Percentiles rank a stretch among this genome's conserved stretches.
These are phyloP conservation scores for Pseudonitzschia multiseries DNA, from an alignment of 108 stramenopile genomes.

Conservation along the genomic window DNA sequence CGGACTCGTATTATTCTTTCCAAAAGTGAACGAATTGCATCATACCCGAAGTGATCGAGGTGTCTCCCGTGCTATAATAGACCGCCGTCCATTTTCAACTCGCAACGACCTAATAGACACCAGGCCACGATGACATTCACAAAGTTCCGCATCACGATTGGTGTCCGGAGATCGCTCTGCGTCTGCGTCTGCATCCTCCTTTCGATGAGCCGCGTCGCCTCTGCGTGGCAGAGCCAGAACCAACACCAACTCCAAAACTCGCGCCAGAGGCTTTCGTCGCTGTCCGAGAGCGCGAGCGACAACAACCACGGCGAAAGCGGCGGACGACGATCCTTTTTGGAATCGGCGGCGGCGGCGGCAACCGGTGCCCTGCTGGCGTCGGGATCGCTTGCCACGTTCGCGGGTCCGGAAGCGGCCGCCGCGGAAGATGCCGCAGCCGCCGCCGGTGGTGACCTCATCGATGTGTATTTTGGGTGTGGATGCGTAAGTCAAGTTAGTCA, in stretches of 20 bases:
- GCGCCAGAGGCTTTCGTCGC: not conserved
- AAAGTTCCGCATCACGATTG: too few relatives aligned
- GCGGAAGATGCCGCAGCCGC: not conserved
- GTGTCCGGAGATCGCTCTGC: not conserved
- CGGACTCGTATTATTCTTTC: too few relatives aligned
- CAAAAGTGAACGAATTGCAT: too few relatives aligned
- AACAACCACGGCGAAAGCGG: not conserved
- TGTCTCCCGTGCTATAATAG: too few relatives aligned
- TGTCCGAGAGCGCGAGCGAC: not conserved
- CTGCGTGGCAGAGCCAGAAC: not conserved
- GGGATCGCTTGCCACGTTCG: not conserved
- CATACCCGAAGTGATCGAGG: too few relatives aligned
- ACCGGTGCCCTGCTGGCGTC: slow-evolving; percentile 4
- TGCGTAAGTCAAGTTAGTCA: slow-evolving; percentile 14
- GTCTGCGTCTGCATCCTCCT: not conserved
- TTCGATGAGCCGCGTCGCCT: not conserved
- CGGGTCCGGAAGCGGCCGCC: not conserved
- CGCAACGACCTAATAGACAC: too few relatives aligned
- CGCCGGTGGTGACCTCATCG: slow-evolving; percentile 19
- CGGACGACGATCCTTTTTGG: slow-evolving; percentile 7
- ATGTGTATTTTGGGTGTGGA: slow-evolving; percentile 40
- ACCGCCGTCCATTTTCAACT: too few relatives aligned
- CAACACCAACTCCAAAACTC: not conserved
- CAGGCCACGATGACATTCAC: too few relatives aligned
- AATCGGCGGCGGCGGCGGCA: not conserved